phyloP scores from a whole-genome alignment of 2,329 filamentous ascomycete species.

The Penicillium aurantiogriseum region DNA sequence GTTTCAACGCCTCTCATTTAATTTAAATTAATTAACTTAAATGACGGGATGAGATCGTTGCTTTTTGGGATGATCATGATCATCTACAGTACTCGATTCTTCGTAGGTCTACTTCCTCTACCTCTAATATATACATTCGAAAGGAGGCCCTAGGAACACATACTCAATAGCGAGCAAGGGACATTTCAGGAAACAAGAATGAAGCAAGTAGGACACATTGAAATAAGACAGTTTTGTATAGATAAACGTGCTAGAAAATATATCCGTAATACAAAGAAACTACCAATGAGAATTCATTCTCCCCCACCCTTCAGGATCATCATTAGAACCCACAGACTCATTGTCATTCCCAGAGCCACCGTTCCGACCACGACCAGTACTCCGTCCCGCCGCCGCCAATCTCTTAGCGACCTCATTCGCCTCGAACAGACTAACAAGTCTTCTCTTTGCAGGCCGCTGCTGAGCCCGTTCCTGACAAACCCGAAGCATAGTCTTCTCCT shows the following conservation, averaged over 20 bases:
- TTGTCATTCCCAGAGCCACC: neutral
- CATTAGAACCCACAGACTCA: neutral
- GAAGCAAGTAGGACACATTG: neutral
- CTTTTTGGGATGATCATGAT: no score
- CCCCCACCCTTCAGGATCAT: neutral
- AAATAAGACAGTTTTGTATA: no score
- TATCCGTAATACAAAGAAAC: neutral
- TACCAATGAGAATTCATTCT: neutral
- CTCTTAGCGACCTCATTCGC: slow-evolving; percentile 61
- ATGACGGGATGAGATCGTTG: neutral
- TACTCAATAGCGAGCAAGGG: neutral
- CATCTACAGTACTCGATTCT: no score
- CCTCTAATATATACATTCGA: neutral
- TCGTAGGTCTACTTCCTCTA: no score
- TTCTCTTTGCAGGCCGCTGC: slow-evolving; percentile 43
- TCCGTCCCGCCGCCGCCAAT: slow-evolving; percentile 30
- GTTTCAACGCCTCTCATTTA: neutral
- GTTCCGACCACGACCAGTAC: neutral
- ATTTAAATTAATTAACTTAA: neutral
- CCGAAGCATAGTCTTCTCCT: slow-evolving; percentile 33
- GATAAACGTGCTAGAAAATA: neutral
- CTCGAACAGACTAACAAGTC: slow-evolving; percentile 57
- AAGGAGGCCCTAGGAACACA: neutral
- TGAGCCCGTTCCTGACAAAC: slow-evolving; percentile 35
- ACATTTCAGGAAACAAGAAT: neutral